A percentile compares a stretch with the other conserved stretches of the same genome.
These are phyloP conservation scores for Dioscorea alata DNA, from an alignment of 106 monocot genomes.

Conservation along the genomic window DNA sequence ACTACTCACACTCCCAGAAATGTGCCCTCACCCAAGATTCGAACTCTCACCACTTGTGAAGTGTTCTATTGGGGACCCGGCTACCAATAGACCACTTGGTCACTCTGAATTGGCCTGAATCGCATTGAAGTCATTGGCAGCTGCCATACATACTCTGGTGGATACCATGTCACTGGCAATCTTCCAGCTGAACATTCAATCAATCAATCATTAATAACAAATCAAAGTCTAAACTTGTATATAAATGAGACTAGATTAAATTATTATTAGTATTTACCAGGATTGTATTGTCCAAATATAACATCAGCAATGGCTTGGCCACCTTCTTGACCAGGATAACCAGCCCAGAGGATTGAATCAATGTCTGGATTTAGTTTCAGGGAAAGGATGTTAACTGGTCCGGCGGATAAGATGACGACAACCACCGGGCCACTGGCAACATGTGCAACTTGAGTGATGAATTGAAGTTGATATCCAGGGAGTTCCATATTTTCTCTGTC, in stretches of 20 bases:
- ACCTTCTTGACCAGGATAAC: slow-evolving; percentile 40
- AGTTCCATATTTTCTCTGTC: slow-evolving; percentile 11
- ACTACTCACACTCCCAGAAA: too few relatives aligned
- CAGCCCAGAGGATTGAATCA: slow-evolving; percentile 35
- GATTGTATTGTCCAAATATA: slow-evolving; percentile 31
- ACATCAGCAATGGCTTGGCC: slow-evolving; percentile 40
- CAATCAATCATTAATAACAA: too few relatives aligned
- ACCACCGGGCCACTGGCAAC: slow-evolving; percentile 28
- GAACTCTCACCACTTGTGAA: too few relatives aligned
- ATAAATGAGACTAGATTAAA: too few relatives aligned
- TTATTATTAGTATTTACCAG: background rate
- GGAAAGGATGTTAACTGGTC: slow-evolving; percentile 15
- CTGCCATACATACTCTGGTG: background rate
- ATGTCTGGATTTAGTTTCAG: slow-evolving; percentile 9
- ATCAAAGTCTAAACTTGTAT: too few relatives aligned
- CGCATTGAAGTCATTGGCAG: slow-evolving; percentile 37
- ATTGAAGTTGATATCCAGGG: slow-evolving; percentile 14
- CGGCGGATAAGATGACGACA: slow-evolving; percentile 26
- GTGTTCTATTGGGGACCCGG: too few relatives aligned
- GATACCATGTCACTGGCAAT: slow-evolving; percentile 42
- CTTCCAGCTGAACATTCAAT: slow-evolving; percentile 16
- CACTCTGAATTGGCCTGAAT: slow-evolving; percentile 15
- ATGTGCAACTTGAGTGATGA: slow-evolving; percentile 20
- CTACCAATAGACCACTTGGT: too few relatives aligned
- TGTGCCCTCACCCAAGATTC: too few relatives aligned